A percentile compares a stretch with the other conserved stretches of the same genome.
Evolutionary conservation across 2,329 filamentous ascomycete species (phyloP).

Genomic region (Nectriaceae sp.): DNA sequence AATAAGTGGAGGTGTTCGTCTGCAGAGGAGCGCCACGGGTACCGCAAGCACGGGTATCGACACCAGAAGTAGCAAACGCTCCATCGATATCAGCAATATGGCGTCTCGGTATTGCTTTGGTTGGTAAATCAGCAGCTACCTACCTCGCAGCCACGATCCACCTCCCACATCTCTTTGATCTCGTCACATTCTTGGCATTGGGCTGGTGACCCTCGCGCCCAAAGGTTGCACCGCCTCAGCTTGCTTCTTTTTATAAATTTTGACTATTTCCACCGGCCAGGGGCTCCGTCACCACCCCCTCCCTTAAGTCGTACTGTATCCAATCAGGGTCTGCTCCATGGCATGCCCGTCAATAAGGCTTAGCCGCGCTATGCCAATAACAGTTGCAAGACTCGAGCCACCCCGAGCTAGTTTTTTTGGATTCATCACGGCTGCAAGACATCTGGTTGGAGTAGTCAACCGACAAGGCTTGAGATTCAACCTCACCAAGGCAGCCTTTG

Average conservation of each 20-base stretch:
- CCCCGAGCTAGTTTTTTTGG: constrained; percentile 16
- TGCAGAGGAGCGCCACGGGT: neutral
- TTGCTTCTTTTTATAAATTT: constrained; percentile 32
- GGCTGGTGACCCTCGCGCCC: constrained; percentile 6
- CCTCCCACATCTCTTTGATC: constrained; percentile 9
- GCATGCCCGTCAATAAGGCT: constrained; percentile 20
- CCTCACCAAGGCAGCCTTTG: constrained; percentile 20
- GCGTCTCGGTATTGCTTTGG: constrained; percentile 8
- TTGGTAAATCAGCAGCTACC: constrained; percentile 4
- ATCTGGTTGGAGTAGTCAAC: constrained; percentile 18
- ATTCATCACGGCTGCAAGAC: constrained; percentile 27
- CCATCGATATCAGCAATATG: constrained; percentile 1
- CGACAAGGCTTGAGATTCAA: constrained; percentile 20
- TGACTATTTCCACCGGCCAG: constrained; percentile 6
- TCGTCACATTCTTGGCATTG: constrained; percentile 13
- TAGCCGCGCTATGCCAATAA: constrained; percentile 22
- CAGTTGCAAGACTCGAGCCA: constrained; percentile 19
- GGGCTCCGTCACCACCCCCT: neutral
- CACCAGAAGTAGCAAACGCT: neutral
- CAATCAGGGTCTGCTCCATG: constrained; percentile 20
- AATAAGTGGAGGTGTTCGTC: neutral
- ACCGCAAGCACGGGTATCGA: neutral
- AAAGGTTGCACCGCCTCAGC: constrained; percentile 28
- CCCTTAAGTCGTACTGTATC: constrained; percentile 10
- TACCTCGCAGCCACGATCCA: neutral